Conservation (phyloP, 176 grass and related monocot genomes). For the Aegilops speltoides region DNA sequence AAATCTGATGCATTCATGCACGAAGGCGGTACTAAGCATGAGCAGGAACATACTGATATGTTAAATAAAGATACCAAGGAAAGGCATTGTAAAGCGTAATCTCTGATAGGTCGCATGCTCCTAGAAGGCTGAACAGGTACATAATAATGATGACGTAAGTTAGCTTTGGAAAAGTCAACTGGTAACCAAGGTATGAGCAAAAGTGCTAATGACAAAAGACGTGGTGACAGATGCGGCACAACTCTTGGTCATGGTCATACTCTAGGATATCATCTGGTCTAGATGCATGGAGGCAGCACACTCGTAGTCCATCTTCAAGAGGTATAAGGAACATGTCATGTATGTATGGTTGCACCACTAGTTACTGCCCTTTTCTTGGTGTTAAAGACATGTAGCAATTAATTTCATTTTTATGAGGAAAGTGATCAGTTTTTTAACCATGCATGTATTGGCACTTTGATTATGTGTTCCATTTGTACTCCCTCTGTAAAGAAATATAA, state of each 20-base stretch:
- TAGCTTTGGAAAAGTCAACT: constrained; percentile 25
- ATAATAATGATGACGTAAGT: constrained; percentile 43
- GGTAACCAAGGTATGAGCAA: constrained; percentile 40
- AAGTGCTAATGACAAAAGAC: constrained; percentile 45
- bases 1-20: constrained; percentile 35
- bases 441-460: constrained; percentile 9
- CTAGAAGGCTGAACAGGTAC: constrained; percentile 24
- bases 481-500: too few relatives aligned
- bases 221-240: constrained; percentile 40
- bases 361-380: background rate
- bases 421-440: background rate
- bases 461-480: background rate
- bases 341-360: constrained; percentile 38
- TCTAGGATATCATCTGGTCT: constrained; percentile 49
- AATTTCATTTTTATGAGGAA: background rate
- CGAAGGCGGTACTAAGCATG: constrained; percentile 6
- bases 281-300: constrained; percentile 50
- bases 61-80: constrained; percentile 39
- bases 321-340: constrained; percentile 46
- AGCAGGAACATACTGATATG: constrained; percentile 28
- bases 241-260: constrained; percentile 28
- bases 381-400: too few relatives aligned
- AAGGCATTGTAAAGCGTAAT: constrained; percentile 37
- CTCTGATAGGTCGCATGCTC: constrained; percentile 30
- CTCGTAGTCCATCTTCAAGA: constrained; percentile 58